A percentile compares a stretch with the other conserved stretches of the same genome.
These are phyloP conservation scores for Mycogone perniciosa DNA, from an alignment of 2,329 filamentous ascomycete genomes.

Conservation along the genomic window DNA sequence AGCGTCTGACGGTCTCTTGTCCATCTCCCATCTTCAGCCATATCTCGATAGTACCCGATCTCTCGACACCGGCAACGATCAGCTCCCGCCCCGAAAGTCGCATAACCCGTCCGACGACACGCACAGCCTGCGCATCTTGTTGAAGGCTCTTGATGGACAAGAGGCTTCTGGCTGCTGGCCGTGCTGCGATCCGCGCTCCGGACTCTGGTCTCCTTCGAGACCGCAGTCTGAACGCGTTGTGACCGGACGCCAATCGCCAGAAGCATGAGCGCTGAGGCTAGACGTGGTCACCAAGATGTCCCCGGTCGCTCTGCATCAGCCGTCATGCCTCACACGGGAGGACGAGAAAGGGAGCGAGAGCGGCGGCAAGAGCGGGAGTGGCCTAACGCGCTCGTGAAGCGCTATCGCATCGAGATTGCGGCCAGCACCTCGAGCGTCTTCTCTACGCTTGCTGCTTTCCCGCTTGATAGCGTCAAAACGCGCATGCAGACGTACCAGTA, in stretches of 20 bases:
- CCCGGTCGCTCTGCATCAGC: constrained; percentile 25
- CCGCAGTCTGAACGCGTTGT: constrained; percentile 23
- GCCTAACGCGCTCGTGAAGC: constrained; percentile 54
- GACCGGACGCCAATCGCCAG: constrained; percentile 21
- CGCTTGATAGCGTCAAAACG: constrained; percentile 83
- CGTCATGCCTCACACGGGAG: constrained; percentile 24
- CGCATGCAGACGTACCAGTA: constrained; percentile 85
- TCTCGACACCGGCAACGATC: not conserved
- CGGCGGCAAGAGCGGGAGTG: constrained; percentile 15
- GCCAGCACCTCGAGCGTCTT: constrained; percentile 71
- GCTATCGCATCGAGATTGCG: constrained; percentile 73
- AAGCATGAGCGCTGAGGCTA: constrained; percentile 34
- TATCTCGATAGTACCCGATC: not conserved
- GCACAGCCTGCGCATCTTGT: not conserved
- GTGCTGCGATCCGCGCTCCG: constrained; percentile 24
- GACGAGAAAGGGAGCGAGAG: constrained; percentile 16
- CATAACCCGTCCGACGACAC: too few species aligned
- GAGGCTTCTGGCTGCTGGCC: constrained; percentile 30
- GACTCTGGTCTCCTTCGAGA: constrained; percentile 24
- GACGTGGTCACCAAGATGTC: constrained; percentile 34
- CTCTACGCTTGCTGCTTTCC: constrained; percentile 75
- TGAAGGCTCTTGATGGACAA: constrained; percentile 32
- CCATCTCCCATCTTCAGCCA: not conserved
- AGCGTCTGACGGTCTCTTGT: not conserved
- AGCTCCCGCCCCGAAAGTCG: not conserved